Base-by-base conservation (phyloP, 306 rosid genomes). In the Casuarina equisetifolia region DNA sequence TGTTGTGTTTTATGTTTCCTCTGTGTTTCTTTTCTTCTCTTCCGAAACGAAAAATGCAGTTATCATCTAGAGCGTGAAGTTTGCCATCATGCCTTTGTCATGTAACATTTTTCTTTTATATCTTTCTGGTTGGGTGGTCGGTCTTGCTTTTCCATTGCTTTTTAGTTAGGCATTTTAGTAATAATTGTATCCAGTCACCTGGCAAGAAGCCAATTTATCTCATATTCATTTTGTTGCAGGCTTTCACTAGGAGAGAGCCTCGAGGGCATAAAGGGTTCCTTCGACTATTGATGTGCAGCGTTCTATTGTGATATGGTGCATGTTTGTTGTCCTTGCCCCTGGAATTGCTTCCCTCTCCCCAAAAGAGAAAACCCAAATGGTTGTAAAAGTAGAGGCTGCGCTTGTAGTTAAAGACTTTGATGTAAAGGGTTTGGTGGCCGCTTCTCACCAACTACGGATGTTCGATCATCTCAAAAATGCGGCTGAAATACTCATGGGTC, bases 191-290 rank as follows among this genome's bases (percentile, higher is more conserved):
- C 17, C 48, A 52, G 53, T 54, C n/a, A 3, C 54, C 35, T 15
- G 13, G 1, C 42, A 39, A 66, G 35, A 39, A 39, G 17, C 50
- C 71, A 17, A 40, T 66, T 66, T 17, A 40, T 66, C 32, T 66
- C 15, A 1, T 7, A 32, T 72, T 66, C 78, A 78, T 76, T 61
- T 48, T 39, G 44, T 86, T 82, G 90, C 89, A 94, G 98, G 85
- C 67, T 88, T 72, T 94, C 97, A 51, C 13, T 86, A 81, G 98
- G 97, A 54, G 98, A 92, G 90, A 94, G 89, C 85, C 77, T 94
- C 16, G 94, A 88, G 81, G 96, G 88, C 81, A 85, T 94, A 55
- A 94, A 82, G 86, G 96, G 96, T 79, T 74, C 94, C 42, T 92
- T 94, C 76, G 83, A 84, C 59, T 81, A 80, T 43, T 92, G 54